Evolutionary conservation across 177 flowering plant genomes (phyloP).

Genomic region (Vitis hybrid): DNA sequence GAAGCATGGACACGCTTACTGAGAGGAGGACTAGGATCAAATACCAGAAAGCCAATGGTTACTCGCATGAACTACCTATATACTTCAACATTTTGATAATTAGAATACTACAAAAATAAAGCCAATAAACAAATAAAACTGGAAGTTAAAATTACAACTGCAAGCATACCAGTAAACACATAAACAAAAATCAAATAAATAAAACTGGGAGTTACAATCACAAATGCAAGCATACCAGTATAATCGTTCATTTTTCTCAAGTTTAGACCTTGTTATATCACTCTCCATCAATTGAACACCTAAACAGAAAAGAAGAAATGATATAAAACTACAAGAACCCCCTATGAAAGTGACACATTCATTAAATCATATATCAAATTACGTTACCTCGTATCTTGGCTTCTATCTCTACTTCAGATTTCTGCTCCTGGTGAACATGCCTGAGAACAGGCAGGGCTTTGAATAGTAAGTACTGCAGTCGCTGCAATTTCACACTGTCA

Average conservation of each 20-base stretch:
- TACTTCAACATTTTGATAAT: no score
- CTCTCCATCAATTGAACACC: conserved; percentile 12
- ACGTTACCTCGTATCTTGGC: conserved; percentile 26
- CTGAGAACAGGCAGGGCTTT: conserved; percentile 18
- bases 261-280: conserved; percentile 13
- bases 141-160: no score
- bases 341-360: neutral
- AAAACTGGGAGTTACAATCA: neutral
- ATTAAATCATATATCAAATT: neutral
- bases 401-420: conserved; percentile 18
- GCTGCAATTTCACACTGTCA: conserved; percentile 8
- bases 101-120: no score
- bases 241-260: conserved; percentile 23
- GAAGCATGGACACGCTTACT: no score
- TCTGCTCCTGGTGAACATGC: conserved; percentile 10
- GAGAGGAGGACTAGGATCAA: no score
- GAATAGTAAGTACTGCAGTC: conserved; percentile 13
- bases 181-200: neutral
- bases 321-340: neutral
- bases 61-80: no score
- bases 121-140: no score
- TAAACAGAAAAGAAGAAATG: conserved; percentile 1
- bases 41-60: no score
- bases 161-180: no score
- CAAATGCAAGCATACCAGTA: conserved; percentile 27